A percentile compares a stretch with the other conserved stretches of the same genome.
phyloP scores from a whole-genome alignment of 2,329 filamentous ascomycete genomes.

The Epichloe bromicola region DNA sequence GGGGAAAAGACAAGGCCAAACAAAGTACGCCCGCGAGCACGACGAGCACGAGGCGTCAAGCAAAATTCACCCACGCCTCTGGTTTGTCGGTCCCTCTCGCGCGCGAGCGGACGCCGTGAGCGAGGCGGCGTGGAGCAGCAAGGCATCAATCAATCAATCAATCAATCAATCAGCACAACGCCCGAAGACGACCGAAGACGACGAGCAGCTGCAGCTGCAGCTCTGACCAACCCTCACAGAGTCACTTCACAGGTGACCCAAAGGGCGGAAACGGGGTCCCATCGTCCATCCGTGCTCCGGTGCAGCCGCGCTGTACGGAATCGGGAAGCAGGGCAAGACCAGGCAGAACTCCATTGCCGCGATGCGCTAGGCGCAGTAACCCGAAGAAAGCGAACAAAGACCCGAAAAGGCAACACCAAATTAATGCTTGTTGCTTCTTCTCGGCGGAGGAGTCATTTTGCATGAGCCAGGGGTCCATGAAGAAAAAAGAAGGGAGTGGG shows the following conservation, averaged over 20 bases:
- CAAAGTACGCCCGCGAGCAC: background rate
- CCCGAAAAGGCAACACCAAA: background rate
- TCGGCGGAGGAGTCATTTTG: background rate
- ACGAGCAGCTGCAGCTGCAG: constrained; percentile 7
- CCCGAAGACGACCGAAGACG: background rate
- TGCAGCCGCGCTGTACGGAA: constrained; percentile 10
- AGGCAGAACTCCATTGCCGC: background rate
- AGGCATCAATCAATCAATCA: background rate
- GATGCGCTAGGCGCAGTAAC: background rate
- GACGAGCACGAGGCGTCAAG: background rate
- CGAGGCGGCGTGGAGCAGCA: background rate
- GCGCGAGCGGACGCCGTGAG: background rate
- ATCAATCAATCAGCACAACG: background rate
- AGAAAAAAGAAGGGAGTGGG: background rate
- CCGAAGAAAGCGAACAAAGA: background rate
- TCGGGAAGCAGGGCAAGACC: constrained; percentile 12
- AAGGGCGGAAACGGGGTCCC: constrained; percentile 7
- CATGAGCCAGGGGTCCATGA: background rate
- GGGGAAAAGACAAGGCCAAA: background rate
- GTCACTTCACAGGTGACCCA: constrained; percentile 11
- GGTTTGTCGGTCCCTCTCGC: background rate
- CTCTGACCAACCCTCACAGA: constrained; percentile 21
- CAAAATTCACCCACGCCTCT: background rate
- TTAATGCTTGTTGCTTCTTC: background rate
- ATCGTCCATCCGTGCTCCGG: constrained; percentile 9